phyloP scores from a whole-genome alignment of 2,329 filamentous ascomycete genomes.

The Orbilia blumenaviensis region DNA sequence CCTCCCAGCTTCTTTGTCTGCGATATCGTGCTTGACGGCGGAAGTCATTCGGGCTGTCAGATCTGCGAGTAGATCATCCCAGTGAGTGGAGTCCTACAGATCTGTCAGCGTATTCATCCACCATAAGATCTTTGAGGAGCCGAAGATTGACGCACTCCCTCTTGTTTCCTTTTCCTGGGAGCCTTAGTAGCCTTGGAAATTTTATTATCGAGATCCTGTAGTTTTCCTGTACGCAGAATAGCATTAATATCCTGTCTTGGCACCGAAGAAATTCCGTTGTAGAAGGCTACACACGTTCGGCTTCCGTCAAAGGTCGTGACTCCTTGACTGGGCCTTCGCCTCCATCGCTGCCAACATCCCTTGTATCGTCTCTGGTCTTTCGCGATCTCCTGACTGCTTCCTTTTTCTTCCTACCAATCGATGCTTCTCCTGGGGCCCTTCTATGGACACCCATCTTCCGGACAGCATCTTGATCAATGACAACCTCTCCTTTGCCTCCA shows the following conservation, averaged over 20 bases:
- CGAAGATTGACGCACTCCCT: conserved; percentile 71
- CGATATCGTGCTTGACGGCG: conserved; percentile 85
- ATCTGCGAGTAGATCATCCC: conserved; percentile 86
- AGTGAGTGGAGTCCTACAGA: conserved; percentile 64
- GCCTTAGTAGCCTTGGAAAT: conserved; percentile 90
- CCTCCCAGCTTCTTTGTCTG: conserved; percentile 78
- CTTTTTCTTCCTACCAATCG: conserved; percentile 72
- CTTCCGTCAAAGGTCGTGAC: conserved; percentile 10
- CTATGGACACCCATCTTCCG: conserved; percentile 32
- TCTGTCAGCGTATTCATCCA: background rate
- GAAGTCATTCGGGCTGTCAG: conserved; percentile 90
- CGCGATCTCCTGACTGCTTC: conserved; percentile 68
- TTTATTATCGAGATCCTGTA: conserved; percentile 82
- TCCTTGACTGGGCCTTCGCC: conserved; percentile 13
- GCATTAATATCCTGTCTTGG: background rate
- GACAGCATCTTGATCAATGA: conserved; percentile 31
- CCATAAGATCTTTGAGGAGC: background rate
- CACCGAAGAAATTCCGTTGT: background rate
- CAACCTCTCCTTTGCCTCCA: conserved; percentile 25
- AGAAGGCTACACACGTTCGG: conserved; percentile 20
- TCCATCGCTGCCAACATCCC: conserved; percentile 2
- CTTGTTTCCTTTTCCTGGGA: conserved; percentile 79
- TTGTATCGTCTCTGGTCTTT: conserved; percentile 14
- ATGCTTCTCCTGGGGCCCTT: conserved; percentile 64
- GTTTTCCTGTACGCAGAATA: conserved; percentile 66